phyloP scores from a whole-genome alignment of 169 alveolate species.

The Amoebophrya sp. region DNA sequence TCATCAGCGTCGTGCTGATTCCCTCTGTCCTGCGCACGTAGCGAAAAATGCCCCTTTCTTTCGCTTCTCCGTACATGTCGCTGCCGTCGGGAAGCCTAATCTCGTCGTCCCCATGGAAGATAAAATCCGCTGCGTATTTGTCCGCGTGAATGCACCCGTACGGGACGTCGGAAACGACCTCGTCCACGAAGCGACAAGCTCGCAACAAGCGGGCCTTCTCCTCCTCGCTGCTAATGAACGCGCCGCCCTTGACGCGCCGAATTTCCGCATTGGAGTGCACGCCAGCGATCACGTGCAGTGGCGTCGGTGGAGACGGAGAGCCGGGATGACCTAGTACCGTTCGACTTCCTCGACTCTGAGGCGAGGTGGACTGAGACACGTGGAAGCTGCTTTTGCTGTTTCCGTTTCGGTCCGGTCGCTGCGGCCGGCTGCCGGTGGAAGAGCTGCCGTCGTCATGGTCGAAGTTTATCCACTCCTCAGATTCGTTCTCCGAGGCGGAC shows the following conservation, averaged over 20 bases:
- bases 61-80: background rate
- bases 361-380: background rate
- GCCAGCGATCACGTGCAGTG: background rate
- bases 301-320: too few species aligned
- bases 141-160: background rate
- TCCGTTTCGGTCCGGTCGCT: background rate
- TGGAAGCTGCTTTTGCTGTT: background rate
- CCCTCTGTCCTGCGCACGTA: background rate
- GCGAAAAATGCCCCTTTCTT: background rate
- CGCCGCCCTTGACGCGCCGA: background rate
- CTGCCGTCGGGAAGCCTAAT: background rate
- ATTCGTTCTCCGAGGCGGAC: too few species aligned
- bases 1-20: background rate
- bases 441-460: too few species aligned
- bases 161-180: background rate
- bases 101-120: background rate
- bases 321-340: background rate
- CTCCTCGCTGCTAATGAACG: background rate
- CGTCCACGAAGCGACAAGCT: background rate
- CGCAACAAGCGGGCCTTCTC: background rate
- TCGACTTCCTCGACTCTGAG: background rate
- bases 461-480: too few species aligned
- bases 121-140: background rate
- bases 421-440: background rate
- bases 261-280: background rate